Base-by-base conservation (phyloP, 2,329 filamentous ascomycete species). In the Aspergillus fischeri region DNA sequence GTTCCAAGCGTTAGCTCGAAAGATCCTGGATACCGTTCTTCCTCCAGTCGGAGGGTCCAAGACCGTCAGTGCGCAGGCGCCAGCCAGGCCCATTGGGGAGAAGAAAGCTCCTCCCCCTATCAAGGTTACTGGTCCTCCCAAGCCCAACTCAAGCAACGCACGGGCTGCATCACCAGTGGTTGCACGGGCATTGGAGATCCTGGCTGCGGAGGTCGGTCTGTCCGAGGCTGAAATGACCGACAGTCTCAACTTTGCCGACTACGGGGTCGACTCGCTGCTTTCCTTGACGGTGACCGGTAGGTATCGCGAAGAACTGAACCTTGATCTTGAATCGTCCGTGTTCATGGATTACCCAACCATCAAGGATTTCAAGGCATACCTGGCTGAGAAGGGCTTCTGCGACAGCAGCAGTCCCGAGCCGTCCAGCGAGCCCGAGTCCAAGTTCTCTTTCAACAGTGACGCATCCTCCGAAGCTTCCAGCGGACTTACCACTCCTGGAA, bases 291-390 rank as follows among this genome's bases (percentile, higher is more conserved):
- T 86, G 61, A 84, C 83, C 48, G 83, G 83, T 62, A 81, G 81
- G 66, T 85, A 86, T 73, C 81, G 83, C 44, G 83, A 86, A 66
- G 83, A 86, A 49, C 76, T 86, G 24, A 80, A 83, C 58, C 73
- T 86, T 60, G 83, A 85, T 53, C 80, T 86, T 55, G 79, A 81
- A 55, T 83, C 82, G 10, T 81, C 80, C 28, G 73, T 86, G 24
- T 86, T 86, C 73, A 83, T 82, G 5, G 83, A 86, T 60, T 81
- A 82, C 57, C 77, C 83, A 2, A 85, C 82, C 9, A 80, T 86
- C 56, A 83, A 83, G 38, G 81, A 83, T 61, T 80, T 86, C 76
- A 85, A 85, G 75, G 79, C 78, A 60, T 79, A 83, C 67, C 78
- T 86, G 60, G 56, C 61, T 2, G 67, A 72, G 48, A 65, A 70